phyloP scores from a whole-genome alignment of 805 yeast genomes.

The Pachysolen tannophilus region DNA sequence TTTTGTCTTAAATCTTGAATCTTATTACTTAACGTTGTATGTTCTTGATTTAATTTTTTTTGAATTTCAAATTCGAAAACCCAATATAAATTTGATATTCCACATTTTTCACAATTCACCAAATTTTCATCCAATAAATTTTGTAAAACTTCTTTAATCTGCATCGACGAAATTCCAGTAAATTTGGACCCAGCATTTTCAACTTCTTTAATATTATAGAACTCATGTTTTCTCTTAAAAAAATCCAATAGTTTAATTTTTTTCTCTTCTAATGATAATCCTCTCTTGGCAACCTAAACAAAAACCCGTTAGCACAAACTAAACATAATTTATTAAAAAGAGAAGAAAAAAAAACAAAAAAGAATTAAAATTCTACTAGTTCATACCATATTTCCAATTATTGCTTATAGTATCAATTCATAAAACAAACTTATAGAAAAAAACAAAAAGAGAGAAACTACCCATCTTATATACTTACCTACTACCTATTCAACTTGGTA shows the following conservation, averaged over 20 bases:
- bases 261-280: slow-evolving; percentile 32
- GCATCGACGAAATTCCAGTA: slow-evolving; percentile 44
- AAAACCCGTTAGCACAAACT: too few relatives aligned
- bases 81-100: slow-evolving; percentile 45
- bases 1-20: slow-evolving; percentile 9
- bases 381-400: too few relatives aligned
- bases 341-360: too few relatives aligned
- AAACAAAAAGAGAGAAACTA: too few relatives aligned
- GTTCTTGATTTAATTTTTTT: slow-evolving; percentile 9
- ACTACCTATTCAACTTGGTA: too few relatives aligned
- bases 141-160: slow-evolving; percentile 42
- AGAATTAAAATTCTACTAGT: too few relatives aligned
- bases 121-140: slow-evolving; percentile 40
- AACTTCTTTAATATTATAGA: slow-evolving; percentile 43
- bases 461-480: too few relatives aligned
- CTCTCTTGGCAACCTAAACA: slow-evolving; percentile 17
- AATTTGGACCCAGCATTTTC: slow-evolving; percentile 37
- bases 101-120: slow-evolving; percentile 47
- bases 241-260: slow-evolving; percentile 27
- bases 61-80: slow-evolving; percentile 27
- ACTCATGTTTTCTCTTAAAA: slow-evolving; percentile 29
- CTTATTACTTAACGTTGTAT: slow-evolving; percentile 13
- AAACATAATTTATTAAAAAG: too few relatives aligned
- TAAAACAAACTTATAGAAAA: too few relatives aligned
- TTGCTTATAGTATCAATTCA: too few relatives aligned